These are phyloP conservation scores for Fusarium sacchari DNA, from an alignment of 2,329 filamentous ascomycete genomes.

Conservation along the genomic window DNA sequence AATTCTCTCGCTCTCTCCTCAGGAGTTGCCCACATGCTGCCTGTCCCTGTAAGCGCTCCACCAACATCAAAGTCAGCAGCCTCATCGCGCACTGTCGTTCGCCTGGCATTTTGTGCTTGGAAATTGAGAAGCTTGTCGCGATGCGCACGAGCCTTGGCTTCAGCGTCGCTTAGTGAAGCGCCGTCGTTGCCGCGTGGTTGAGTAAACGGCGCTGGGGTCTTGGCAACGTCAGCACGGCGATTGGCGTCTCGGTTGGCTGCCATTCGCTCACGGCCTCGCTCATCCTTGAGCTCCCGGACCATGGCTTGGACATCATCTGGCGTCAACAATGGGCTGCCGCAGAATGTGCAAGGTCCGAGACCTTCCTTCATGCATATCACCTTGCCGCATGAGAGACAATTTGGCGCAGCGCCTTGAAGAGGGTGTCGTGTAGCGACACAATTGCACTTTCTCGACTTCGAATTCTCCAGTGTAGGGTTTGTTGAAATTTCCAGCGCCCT, in stretches of 20 bases:
- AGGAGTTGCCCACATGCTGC: conserved; percentile 81
- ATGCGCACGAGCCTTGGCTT: conserved; percentile 78
- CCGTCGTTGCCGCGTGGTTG: conserved; percentile 53
- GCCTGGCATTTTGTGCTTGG: conserved; percentile 84
- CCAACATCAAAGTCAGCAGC: conserved; percentile 71
- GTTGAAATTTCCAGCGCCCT: conserved; percentile 90
- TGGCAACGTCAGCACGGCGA: conserved; percentile 71
- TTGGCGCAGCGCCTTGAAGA: conserved; percentile 88
- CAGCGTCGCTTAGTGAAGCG: conserved; percentile 62
- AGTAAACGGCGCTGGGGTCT: conserved; percentile 69
- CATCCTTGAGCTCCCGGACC: conserved; percentile 83
- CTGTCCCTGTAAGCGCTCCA: conserved; percentile 55
- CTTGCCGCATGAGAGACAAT: conserved; percentile 92
- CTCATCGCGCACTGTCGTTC: conserved; percentile 88
- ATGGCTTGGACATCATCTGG: conserved; percentile 82
- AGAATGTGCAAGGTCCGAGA: conserved; percentile 93
- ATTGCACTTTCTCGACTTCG: conserved; percentile 75
- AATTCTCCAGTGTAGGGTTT: conserved; percentile 74
- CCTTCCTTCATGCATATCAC: conserved; percentile 96
- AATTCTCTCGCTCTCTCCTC: conserved; percentile 84
- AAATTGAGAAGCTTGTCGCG: conserved; percentile 83
- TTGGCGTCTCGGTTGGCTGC: conserved; percentile 79
- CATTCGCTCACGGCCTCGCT: conserved; percentile 89
- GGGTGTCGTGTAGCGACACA: conserved; percentile 91
- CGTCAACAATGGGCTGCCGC: conserved; percentile 77